These are phyloP conservation scores for Diaporthe vexans DNA, from an alignment of 2,329 filamentous ascomycete species.

Conservation along the genomic window DNA sequence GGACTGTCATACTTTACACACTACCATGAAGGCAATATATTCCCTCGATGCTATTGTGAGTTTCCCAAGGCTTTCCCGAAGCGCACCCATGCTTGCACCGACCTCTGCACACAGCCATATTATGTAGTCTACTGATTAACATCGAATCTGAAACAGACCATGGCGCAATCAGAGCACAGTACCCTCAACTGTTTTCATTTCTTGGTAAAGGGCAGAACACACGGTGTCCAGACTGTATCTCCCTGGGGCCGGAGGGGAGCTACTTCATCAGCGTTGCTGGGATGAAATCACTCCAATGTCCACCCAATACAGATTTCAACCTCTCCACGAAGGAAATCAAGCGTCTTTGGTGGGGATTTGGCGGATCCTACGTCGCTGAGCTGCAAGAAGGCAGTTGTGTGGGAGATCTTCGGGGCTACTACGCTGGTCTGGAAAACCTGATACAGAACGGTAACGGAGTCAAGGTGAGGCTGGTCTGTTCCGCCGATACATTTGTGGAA, in stretches of 20 bases:
- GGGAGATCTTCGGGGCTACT: background rate
- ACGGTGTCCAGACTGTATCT: background rate
- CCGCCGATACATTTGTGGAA: too few relatives aligned
- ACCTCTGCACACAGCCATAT: background rate
- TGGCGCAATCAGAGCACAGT: background rate
- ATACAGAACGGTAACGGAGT: background rate
- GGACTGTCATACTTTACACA: background rate
- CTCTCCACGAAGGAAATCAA: background rate
- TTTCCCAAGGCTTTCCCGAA: background rate
- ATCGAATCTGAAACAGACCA: background rate
- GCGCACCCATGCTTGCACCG: too few relatives aligned
- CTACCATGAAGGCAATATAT: background rate
- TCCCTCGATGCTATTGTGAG: slow-evolving; percentile 1
- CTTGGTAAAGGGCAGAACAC: background rate
- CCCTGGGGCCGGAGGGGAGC: background rate
- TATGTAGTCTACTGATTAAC: background rate
- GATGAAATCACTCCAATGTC: background rate
- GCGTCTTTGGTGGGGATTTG: background rate
- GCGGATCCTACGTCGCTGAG: background rate
- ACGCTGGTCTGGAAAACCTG: background rate
- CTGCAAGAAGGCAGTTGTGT: background rate
- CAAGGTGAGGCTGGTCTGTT: background rate
- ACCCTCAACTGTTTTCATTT: background rate
- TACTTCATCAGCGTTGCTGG: background rate
- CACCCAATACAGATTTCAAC: background rate